Evolutionary conservation across 805 yeast species (phyloP), one percentile per base, ranked within the genome.

Genomic region (Sugiyamaella americana): DNA sequence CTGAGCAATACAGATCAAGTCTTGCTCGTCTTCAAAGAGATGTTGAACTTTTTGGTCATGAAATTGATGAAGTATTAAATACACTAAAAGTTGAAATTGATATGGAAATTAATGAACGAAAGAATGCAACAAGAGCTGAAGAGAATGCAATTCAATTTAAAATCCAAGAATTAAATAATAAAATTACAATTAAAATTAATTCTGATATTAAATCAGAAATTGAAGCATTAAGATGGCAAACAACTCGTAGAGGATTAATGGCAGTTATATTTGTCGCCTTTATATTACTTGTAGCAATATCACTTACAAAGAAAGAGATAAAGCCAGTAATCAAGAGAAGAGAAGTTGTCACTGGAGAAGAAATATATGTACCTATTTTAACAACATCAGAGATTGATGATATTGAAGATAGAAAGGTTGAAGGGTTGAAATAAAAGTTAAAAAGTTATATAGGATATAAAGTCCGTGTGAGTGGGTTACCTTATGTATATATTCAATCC

Each of bases 221-320:
- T 48, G 98, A 91, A 65, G 79, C 82, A 49, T 72, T 91, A 51
- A 73, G 98, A 57, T 91, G 98, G 98, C 87, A 87, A 59, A 79
- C 91, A 39, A 88, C 96, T 1, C 73, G 96, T 47, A 77, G 93
- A 62, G 97, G 97, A 6, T 69, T 93, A 29, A 71, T 85, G 38
- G 86, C 93, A 1, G 81, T 88, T 29, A 64, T 84, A 19, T 69
- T 80, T 1, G 72, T 83, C 51, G 85, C 85, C 1, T 75, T 79
- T 46, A 71, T 79, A 19, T 71, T 81, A 3, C 72, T 85, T 63
- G 75, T 79, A 54, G 77, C 80, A 40, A 74, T 63, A 40, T 72
- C 63, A 4, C 18, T 41, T 16, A 48, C 51, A 24, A 48, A 51
- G 44, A 55, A 51, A 30, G 45, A 41, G 16, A 11, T n/a, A 5